These are phyloP conservation scores for Suillus ampliporus DNA, from an alignment of 768 basidiomycete species.

Conservation along the genomic window DNA sequence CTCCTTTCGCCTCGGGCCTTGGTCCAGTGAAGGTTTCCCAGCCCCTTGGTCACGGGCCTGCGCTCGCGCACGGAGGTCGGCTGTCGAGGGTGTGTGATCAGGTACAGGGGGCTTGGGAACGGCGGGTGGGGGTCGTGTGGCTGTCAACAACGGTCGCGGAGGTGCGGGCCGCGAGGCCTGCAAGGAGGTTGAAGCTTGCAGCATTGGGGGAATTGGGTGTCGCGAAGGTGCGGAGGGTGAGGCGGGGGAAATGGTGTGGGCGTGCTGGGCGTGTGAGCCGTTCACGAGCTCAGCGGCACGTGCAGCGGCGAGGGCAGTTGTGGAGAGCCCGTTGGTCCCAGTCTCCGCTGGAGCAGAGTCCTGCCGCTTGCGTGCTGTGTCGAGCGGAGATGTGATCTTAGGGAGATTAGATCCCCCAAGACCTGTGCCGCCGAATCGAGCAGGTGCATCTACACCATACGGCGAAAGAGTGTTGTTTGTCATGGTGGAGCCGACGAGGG, in stretches of 20 bases:
- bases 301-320: conserved; percentile 54
- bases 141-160: conserved; percentile 65
- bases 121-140: conserved; percentile 59
- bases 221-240: conserved; percentile 33
- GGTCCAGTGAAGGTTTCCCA: conserved; percentile 38
- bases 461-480: conserved; percentile 34
- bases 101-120: conserved; percentile 46
- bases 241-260: conserved; percentile 46
- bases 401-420: conserved; percentile 69
- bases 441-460: conserved; percentile 53
- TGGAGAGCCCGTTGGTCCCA: conserved; percentile 43
- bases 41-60: conserved; percentile 51
- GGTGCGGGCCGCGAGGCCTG: conserved; percentile 72
- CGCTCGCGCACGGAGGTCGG: conserved; percentile 68
- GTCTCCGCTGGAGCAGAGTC: conserved; percentile 49
- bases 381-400: conserved; percentile 47
- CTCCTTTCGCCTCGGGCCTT: conserved; percentile 55
- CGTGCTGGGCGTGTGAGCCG: conserved; percentile 48
- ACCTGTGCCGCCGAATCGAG: conserved; percentile 93
- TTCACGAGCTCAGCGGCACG: conserved; percentile 69
- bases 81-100: conserved; percentile 63
- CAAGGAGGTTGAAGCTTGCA: conserved; percentile 42
- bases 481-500: conserved; percentile 42
- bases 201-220: conserved; percentile 30
- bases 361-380: conserved; percentile 48